Evolutionary conservation across 2,329 filamentous ascomycete species (phyloP).

Genomic region (Paecilomyces variotii): DNA sequence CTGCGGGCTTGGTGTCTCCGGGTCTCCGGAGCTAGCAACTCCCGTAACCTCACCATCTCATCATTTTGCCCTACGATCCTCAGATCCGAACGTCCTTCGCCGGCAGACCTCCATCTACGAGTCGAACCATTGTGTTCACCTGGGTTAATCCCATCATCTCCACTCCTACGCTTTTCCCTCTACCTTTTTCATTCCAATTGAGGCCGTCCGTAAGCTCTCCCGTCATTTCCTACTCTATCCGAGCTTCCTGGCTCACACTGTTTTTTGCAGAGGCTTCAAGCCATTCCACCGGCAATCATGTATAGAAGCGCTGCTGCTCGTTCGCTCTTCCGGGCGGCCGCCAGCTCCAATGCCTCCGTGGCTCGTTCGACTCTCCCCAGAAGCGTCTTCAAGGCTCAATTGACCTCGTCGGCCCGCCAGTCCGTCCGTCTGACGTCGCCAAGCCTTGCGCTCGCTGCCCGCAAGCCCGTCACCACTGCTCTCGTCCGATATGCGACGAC

Average conservation of each 20-base stretch:
- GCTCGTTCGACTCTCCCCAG: slow-evolving; percentile 33
- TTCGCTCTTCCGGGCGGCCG: slow-evolving; percentile 37
- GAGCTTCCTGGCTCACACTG: slow-evolving; percentile 19
- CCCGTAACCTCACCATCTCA: slow-evolving; percentile 23
- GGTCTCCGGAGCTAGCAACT: slow-evolving; percentile 15
- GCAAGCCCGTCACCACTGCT: slow-evolving; percentile 40
- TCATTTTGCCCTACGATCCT: slow-evolving; percentile 17
- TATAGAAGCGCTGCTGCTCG: slow-evolving; percentile 38
- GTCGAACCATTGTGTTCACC: slow-evolving; percentile 21
- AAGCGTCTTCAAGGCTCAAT: slow-evolving; percentile 36
- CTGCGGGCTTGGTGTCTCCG: slow-evolving; percentile 21
- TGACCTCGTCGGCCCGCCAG: slow-evolving; percentile 35
- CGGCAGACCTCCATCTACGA: slow-evolving; percentile 18
- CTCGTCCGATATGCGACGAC: slow-evolving; percentile 42
- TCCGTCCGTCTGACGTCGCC: slow-evolving; percentile 27
- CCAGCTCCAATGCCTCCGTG: slow-evolving; percentile 35
- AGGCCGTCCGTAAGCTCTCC: slow-evolving; percentile 12
- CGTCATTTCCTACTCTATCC: slow-evolving; percentile 15
- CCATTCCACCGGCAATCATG: slow-evolving; percentile 33
- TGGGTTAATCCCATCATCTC: slow-evolving; percentile 25
- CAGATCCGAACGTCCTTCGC: slow-evolving; percentile 4
- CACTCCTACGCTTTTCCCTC: slow-evolving; percentile 14
- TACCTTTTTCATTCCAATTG: slow-evolving; percentile 24
- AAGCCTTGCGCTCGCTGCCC: slow-evolving; percentile 35
- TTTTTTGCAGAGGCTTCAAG: slow-evolving; percentile 3